Percentiles rank a stretch among this genome's conserved stretches.
These are phyloP conservation scores for Cutaneotrichosporon sp. DNA, from an alignment of 1,284 basidiomycete species.

Conservation along the genomic window DNA sequence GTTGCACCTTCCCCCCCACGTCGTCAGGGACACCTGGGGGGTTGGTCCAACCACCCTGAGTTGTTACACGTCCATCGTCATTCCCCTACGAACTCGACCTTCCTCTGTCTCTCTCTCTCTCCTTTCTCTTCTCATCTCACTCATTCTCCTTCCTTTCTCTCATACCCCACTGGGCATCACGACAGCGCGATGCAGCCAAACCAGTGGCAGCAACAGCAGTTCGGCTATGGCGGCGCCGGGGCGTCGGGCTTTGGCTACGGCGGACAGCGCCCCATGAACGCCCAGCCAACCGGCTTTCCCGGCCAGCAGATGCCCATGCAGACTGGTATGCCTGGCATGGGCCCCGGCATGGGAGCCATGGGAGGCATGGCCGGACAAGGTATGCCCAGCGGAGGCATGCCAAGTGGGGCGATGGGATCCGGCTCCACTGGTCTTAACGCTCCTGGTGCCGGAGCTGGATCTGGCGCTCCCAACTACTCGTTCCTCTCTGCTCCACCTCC, in stretches of 20 bases:
- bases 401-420: slow-evolving; percentile 15
- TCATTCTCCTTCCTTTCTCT: neutral
- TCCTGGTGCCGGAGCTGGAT: slow-evolving; percentile 15
- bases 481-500: slow-evolving; percentile 52
- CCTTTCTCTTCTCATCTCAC: slow-evolving; percentile 1
- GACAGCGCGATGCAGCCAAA: slow-evolving; percentile 29
- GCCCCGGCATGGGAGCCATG: slow-evolving; percentile 10
- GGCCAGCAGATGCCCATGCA: slow-evolving; percentile 57
- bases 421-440: slow-evolving; percentile 14
- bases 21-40: no score
- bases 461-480: slow-evolving; percentile 35
- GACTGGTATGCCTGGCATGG: slow-evolving; percentile 50
- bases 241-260: slow-evolving; percentile 37
- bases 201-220: slow-evolving; percentile 39
- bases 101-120: neutral
- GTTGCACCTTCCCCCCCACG: no score
- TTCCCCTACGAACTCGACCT: neutral
- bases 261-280: slow-evolving; percentile 26
- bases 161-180: slow-evolving; percentile 16
- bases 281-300: slow-evolving; percentile 43
- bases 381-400: slow-evolving; percentile 8
- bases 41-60: no score
- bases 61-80: no score
- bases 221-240: slow-evolving; percentile 21
- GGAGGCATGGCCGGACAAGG: slow-evolving; percentile 23